Percentiles rank a stretch among this genome's conserved stretches.
Conservation (phyloP, 2,329 filamentous ascomycete species). For the Dryadomyces quercus-mongolicae region DNA sequence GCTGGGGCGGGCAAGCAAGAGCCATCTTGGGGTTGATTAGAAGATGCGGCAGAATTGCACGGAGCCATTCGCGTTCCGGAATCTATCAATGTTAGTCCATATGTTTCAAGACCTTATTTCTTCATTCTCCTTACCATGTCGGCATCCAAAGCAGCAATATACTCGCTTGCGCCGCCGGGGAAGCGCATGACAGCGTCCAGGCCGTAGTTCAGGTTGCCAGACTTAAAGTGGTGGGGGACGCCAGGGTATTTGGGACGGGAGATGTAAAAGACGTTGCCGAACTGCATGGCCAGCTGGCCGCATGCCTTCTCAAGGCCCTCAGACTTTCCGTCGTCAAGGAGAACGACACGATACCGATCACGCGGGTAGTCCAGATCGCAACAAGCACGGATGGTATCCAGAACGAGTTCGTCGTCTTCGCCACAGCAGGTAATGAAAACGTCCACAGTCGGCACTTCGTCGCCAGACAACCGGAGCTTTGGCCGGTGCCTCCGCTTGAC, state of each 20-base stretch:
- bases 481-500: constrained; percentile 28
- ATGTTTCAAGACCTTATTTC: not conserved
- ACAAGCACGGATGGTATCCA: constrained; percentile 44
- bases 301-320: constrained; percentile 24
- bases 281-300: constrained; percentile 25
- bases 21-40: constrained; percentile 44
- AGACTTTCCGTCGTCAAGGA: constrained; percentile 43
- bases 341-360: constrained; percentile 38
- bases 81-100: constrained; percentile 25
- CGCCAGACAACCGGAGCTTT: constrained; percentile 37
- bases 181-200: constrained; percentile 36
- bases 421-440: constrained; percentile 45
- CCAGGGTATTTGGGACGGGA: constrained; percentile 36
- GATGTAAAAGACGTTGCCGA: constrained; percentile 40
- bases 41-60: constrained; percentile 46
- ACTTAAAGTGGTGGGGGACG: constrained; percentile 47
- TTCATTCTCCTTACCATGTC: constrained; percentile 39
- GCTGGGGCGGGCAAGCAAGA: constrained; percentile 47
- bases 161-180: constrained; percentile 42
- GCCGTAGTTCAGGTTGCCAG: constrained; percentile 52
- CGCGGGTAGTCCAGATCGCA: constrained; percentile 41
- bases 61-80: constrained; percentile 47
- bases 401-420: constrained; percentile 41
- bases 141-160: constrained; percentile 51
- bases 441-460: constrained; percentile 41